A percentile compares a stretch with the other conserved stretches of the same genome.
phyloP scores from a whole-genome alignment of 2,329 filamentous ascomycete genomes.

The Cercospora sp. region DNA sequence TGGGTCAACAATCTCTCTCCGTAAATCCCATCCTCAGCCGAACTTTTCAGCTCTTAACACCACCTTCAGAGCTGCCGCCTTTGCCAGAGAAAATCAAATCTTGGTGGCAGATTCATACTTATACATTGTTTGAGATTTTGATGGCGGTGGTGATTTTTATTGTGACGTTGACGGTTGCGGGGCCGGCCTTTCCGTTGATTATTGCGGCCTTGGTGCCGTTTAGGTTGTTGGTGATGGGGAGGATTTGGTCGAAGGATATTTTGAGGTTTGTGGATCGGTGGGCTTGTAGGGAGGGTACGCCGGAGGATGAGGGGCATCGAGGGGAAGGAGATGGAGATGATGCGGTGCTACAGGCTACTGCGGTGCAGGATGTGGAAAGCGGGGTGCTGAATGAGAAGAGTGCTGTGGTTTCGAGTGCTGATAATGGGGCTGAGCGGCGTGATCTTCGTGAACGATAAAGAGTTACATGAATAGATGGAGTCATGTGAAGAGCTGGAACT shows the following conservation, averaged over 20 bases:
- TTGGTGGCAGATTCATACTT: slow-evolving; percentile 59
- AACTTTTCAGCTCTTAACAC: slow-evolving; percentile 60
- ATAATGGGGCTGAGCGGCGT: background rate
- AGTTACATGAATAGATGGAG: background rate
- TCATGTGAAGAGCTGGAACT: background rate
- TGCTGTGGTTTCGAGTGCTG: background rate
- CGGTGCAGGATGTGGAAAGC: background rate
- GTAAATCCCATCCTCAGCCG: slow-evolving; percentile 64
- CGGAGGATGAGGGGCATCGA: slow-evolving; percentile 25
- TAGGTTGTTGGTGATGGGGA: slow-evolving; percentile 61
- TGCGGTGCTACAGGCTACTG: background rate
- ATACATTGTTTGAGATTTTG: slow-evolving; percentile 59
- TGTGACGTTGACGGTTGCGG: slow-evolving; percentile 62
- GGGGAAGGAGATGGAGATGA: background rate
- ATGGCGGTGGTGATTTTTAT: slow-evolving; percentile 63
- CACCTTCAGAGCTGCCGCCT: slow-evolving; percentile 40
- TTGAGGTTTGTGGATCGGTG: slow-evolving; percentile 53
- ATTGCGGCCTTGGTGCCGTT: slow-evolving; percentile 65
- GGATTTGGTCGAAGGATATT: slow-evolving; percentile 60
- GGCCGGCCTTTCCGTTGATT: slow-evolving; percentile 63
- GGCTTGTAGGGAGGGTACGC: slow-evolving; percentile 44
- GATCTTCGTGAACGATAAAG: too few relatives aligned
- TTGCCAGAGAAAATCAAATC: slow-evolving; percentile 29
- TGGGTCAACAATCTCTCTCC: slow-evolving; percentile 65
- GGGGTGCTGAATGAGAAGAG: background rate